Evolutionary conservation across 176 grass and related monocot species (phyloP).

Genomic region (Avena sativa): DNA sequence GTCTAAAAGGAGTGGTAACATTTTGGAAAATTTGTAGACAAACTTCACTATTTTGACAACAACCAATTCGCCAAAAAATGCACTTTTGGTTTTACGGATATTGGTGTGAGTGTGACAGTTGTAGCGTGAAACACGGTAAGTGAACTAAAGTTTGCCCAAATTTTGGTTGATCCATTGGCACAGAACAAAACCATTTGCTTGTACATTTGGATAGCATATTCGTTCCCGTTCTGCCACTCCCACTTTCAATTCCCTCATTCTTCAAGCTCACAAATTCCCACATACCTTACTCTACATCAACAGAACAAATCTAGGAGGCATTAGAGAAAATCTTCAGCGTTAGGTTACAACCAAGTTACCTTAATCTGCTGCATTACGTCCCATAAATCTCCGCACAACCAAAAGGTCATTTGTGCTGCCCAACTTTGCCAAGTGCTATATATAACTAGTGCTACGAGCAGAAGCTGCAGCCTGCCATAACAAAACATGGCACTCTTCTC

Average conservation of each 20-base stretch:
- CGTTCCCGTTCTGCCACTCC: constrained; percentile 48
- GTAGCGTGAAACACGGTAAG: not conserved
- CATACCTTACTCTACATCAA: not conserved
- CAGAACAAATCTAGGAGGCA: not conserved
- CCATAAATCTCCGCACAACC: not conserved
- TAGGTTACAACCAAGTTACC: not conserved
- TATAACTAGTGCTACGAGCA: not conserved
- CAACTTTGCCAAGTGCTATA: not conserved
- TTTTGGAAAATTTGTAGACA: no score
- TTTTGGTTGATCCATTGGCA: constrained; percentile 35
- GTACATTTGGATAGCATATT: constrained; percentile 49
- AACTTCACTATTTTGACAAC: no score
- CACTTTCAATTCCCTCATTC: constrained; percentile 10
- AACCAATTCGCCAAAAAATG: not conserved
- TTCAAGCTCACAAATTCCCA: constrained; percentile 37
- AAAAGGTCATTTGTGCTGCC: not conserved
- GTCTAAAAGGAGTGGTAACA: no score
- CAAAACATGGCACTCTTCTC: constrained; percentile 46
- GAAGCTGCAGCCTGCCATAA: not conserved
- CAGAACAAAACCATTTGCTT: constrained; percentile 41
- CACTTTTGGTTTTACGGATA: not conserved
- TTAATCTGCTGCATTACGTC: constrained; percentile 25
- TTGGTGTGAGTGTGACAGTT: not conserved
- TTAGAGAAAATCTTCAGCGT: constrained; percentile 12
- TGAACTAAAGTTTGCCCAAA: constrained; percentile 15